Base-by-base conservation (phyloP, 371 early-diverging fungal genomes). In the Apophysomyces elegans region DNA sequence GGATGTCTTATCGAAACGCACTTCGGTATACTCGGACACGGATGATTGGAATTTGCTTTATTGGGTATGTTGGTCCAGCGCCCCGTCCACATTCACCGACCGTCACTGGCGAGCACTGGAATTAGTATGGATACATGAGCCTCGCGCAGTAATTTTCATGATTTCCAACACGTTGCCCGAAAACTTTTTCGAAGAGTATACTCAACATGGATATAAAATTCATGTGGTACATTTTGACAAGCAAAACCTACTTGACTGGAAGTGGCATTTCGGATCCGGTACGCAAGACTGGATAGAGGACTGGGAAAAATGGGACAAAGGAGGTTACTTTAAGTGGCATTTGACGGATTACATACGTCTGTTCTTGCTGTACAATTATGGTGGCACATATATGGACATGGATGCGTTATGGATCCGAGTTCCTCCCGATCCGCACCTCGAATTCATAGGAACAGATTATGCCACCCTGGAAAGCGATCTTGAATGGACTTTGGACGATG, bases 321-420 rank as follows among this genome's bases (percentile, higher is more conserved):
- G 83, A 1, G 67, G 72, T 26, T 85, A 77, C 68, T 89, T 87
- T 70, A 80, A 84, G 43, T 85, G 82, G 64, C 88, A 89, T 63
- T 61, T 89, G 56, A 85, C 88, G 0, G 89, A 89, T 65, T 89
- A 87, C 59, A 73, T 89, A 60, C 76, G 88, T 9, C 76, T 79
- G 37, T 64, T 86, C 0, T 69, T 85, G 18, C 69, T 89, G 4
- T 87, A 89, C 74, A 86, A 87, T 56, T 89, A 89, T 59, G 89
- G 89, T 56, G 89, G 89, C 6, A 85, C 85, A 3, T 89, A 86
- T 71, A 89, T 89, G 89, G 89, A 89, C 61, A 86, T 89, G 85
- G 89, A 87, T 61, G 86, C 88, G 7, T 75, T 89, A 16, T 89
- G 88, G 89, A 76, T 86, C 7, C 82, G 86, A n/a, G 68, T 78